A percentile compares a stretch with the other conserved stretches of the same genome.
These are phyloP conservation scores for Trichoderma lentiforme DNA, from an alignment of 2,329 filamentous ascomycete species.

Conservation along the genomic window DNA sequence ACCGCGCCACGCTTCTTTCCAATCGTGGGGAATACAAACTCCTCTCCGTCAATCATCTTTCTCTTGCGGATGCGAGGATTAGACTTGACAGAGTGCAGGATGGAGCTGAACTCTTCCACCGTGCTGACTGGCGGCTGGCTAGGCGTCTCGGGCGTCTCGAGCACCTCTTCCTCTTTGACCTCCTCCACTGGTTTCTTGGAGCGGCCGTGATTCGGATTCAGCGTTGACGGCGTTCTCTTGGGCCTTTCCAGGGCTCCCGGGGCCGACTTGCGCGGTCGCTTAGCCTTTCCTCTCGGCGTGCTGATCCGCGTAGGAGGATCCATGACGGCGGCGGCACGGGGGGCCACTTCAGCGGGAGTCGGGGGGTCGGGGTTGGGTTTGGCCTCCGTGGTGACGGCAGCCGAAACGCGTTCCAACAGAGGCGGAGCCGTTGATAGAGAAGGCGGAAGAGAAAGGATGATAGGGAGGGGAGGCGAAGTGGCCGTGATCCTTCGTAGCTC, in stretches of 20 bases:
- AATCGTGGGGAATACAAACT: constrained; percentile 25
- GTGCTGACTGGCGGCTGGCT: constrained; percentile 18
- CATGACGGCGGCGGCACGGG: background rate
- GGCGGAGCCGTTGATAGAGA: background rate
- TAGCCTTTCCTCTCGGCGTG: constrained; percentile 27
- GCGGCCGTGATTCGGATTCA: constrained; percentile 38
- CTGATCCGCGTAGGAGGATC: background rate
- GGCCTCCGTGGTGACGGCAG: background rate
- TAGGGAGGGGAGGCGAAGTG: background rate
- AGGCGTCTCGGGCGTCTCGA: background rate
- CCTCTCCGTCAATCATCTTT: constrained; percentile 44
- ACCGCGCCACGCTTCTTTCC: constrained; percentile 19
- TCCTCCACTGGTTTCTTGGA: constrained; percentile 22
- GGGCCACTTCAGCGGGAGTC: background rate
- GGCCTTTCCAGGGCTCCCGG: constrained; percentile 34
- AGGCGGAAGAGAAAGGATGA: background rate
- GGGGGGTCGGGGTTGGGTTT: constrained; percentile 6
- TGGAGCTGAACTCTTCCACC: constrained; percentile 36
- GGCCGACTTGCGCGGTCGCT: constrained; percentile 40
- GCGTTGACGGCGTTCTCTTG: constrained; percentile 31
- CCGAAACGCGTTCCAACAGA: constrained; percentile 15
- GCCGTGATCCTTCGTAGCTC: constrained; percentile 39
- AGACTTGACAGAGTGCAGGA: constrained; percentile 50
- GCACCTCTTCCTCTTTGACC: background rate
- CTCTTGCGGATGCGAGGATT: constrained; percentile 46